phyloP scores from a whole-genome alignment of 2,329 filamentous ascomycete species.

The Annulohypoxylon truncatum region DNA sequence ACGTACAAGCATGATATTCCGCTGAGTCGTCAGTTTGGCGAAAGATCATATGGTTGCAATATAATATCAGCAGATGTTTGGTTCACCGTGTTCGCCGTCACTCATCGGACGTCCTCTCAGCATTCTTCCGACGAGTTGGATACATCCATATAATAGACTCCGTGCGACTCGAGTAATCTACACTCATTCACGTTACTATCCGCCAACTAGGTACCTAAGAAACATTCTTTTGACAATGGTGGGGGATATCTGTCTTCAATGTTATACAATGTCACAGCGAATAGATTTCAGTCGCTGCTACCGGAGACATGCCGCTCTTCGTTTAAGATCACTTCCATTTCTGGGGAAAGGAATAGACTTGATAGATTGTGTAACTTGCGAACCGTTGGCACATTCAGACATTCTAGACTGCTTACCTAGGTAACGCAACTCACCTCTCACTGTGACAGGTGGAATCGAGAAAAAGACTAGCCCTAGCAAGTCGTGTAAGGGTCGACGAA shows the following conservation, averaged over 20 bases:
- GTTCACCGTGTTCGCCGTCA: neutral
- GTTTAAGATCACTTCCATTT: neutral
- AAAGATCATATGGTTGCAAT: neutral
- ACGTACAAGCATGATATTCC: neutral
- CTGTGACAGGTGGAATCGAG: neutral
- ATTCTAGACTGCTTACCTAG: neutral
- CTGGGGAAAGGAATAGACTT: neutral
- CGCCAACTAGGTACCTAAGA: neutral
- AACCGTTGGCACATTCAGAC: neutral
- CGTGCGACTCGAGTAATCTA: neutral
- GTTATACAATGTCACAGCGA: neutral
- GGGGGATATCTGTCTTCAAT: neutral
- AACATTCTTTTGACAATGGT: neutral
- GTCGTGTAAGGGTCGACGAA: slow-evolving; percentile 6
- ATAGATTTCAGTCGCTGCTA: slow-evolving; percentile 25
- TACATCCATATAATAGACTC: neutral
- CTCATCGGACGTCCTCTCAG: neutral
- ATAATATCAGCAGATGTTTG: neutral
- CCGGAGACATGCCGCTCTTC: slow-evolving; percentile 4
- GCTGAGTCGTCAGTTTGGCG: neutral
- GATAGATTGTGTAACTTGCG: slow-evolving; percentile 15
- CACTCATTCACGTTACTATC: neutral
- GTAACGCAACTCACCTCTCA: neutral
- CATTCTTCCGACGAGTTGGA: neutral
- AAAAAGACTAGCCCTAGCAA: neutral